Base-by-base conservation (phyloP, 495 filamentous ascomycete genomes). In the Neurospora intermedia region DNA sequence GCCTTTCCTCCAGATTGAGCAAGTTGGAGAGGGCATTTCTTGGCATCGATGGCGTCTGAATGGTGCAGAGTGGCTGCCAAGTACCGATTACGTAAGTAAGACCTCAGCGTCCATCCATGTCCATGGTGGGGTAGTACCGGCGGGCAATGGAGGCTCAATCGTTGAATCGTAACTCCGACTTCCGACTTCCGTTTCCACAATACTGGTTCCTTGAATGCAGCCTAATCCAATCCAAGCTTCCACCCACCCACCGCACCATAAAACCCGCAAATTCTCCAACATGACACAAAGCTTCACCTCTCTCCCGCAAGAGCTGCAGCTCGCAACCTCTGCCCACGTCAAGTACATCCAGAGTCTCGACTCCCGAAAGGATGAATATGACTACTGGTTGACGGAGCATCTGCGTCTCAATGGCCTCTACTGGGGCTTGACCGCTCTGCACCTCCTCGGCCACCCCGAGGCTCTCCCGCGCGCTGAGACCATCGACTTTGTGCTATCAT, bases 351-450 rank as follows among this genome's bases (percentile, higher is more conserved):
- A 97, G 82, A 93, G 91, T 76, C 86, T 99, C 74, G 94, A 99
- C 81, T 94, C 90, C 70, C 92, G 91, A 75, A 93, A 91, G 83
- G 94, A 98, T 83, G 93, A 97, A 79, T 89, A 97, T 73, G 94
- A 98, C 80, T 98, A 98, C 83, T 97, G 94, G 90, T 87, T 98
- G 75, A 98, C 96, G 7, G 94, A 98, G 82, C 96, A 99, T 78
- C 89, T 99, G 71, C 93, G 96, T 69, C 85, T 98, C 42, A 97
- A 94, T 79, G 96, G 96, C 42, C 87, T 98, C 43, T 99, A 99
- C 82, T 99, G 96, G 96, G 96, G 96, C 38, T 84, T 99, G 71
- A 95, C 89, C 4, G 91, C 95, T 16, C 87, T 98, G 9, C 91
- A 97, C 83, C 86, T 98, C 18, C 89, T 99, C 48, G 88, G 90